Base-by-base conservation (phyloP, 768 basidiomycete genomes). In the Lactarius trivialis region DNA sequence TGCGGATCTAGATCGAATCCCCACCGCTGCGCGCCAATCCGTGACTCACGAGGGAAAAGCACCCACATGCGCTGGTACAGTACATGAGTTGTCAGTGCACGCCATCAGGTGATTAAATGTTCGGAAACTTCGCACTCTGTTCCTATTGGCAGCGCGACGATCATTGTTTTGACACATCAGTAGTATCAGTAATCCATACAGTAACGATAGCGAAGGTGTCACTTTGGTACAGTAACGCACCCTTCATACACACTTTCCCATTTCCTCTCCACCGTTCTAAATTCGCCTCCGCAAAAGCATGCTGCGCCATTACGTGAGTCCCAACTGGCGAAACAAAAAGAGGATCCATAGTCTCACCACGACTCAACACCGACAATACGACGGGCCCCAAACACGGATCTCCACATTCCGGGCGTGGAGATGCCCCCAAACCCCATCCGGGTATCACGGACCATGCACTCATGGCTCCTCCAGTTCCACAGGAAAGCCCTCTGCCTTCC, bases 401-500 rank as follows among this genome's bases (percentile, higher is more conserved):
- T 24, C 24, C 36, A 26, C 30, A 21, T 19, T 43, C 17, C 21
- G 30, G 28, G 8, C 30, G n/a, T n/a, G n/a, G 41, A 30, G 39
- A 9, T 45, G 28, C n/a, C n/a, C n/a, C 12, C 41, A 4, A 56
- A 45, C 24, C 39, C 30, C 50, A 59, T 19, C 26, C 41, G 41
- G 26, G 14, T 14, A 17, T 30, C 60, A 39, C 48, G 9, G 30
- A 11, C 36, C 15, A 5, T 5, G 37, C 56, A 8, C 33, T 32
- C 32, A 63, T n/a, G 62, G 19, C 21, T 59, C 58, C 21, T 59
- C 58, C 28, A 63, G 24, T 36, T 71, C 69, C 12, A 68, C 75
- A n/a, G 88, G 86, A 15, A 91, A 72, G 0, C 85, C 83, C 15
- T 80, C 85, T 3, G 79, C 79, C 71, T 77, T 84, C 90, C 89